phyloP scores from a whole-genome alignment of 1,284 basidiomycete genomes.

The Fistulinella staudtii region DNA sequence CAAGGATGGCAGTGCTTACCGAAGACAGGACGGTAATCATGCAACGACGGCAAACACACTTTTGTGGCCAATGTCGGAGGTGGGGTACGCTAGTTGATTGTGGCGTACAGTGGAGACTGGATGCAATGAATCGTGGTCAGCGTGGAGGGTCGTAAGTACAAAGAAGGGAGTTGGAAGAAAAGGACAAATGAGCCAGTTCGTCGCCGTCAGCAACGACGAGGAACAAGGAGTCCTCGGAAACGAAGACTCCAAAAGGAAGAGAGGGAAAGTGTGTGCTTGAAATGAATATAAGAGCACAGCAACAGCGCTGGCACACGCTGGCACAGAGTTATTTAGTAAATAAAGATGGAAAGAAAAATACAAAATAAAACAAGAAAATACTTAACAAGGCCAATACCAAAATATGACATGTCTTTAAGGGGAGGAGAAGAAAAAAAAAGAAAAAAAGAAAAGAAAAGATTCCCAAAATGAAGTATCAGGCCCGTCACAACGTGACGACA shows the following conservation, averaged over 20 bases:
- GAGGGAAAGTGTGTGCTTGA: conserved; percentile 19
- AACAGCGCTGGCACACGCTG: conserved; percentile 11
- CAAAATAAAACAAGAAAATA: conserved; percentile 17
- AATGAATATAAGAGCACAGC: conserved; percentile 34
- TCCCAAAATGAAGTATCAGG: too few relatives aligned
- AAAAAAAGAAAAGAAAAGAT: conserved; percentile 5
- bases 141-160: conserved; percentile 49
- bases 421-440: conserved; percentile 11
- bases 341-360: too few relatives aligned
- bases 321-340: conserved; percentile 11
- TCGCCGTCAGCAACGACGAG: conserved; percentile 33
- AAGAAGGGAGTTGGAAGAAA: conserved; percentile 31
- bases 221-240: conserved; percentile 26
- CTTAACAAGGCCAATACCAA: conserved; percentile 5
- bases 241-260: conserved; percentile 28
- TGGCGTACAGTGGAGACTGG: conserved; percentile 36
- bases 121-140: conserved; percentile 45
- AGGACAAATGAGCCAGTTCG: conserved; percentile 15
- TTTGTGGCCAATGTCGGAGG: conserved; percentile 18
- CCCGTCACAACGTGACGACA: conserved; percentile 21
- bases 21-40: conserved; percentile 21
- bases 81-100: conserved; percentile 15
- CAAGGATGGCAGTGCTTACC: conserved; percentile 19
- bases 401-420: conserved; percentile 18
- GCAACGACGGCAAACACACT: conserved; percentile 25